Conservation (phyloP, 2,329 filamentous ascomycete genomes). For the Bertia moriformis region DNA sequence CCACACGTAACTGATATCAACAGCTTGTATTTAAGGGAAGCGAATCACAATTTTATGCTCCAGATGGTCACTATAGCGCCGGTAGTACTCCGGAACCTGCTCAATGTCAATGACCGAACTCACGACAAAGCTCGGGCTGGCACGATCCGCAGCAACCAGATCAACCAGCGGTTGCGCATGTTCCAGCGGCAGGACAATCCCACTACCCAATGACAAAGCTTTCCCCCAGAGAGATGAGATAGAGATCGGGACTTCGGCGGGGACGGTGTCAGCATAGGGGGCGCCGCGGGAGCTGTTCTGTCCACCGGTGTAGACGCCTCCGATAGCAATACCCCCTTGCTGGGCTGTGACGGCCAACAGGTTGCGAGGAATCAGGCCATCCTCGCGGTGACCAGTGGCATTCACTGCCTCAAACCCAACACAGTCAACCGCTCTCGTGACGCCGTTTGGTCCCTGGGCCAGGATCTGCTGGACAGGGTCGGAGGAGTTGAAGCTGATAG, state of each 20-base stretch:
- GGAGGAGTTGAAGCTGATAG: slow-evolving; percentile 9
- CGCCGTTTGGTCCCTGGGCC: slow-evolving; percentile 5
- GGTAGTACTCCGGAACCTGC: slow-evolving; percentile 2
- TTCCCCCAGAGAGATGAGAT: background rate
- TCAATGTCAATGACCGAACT: slow-evolving; percentile 3
- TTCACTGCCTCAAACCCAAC: slow-evolving; percentile 8
- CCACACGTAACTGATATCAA: no score
- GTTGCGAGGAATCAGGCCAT: background rate
- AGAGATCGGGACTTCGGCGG: background rate
- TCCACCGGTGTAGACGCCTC: background rate
- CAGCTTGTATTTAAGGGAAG: no score
- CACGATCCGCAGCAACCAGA: background rate
- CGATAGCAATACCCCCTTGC: background rate
- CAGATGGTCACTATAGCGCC: slow-evolving; percentile 1
- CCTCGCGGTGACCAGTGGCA: background rate
- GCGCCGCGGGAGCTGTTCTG: background rate
- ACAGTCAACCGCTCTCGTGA: slow-evolving; percentile 9
- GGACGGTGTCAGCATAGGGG: background rate
- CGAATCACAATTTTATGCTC: slow-evolving; percentile 2
- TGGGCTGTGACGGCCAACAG: background rate
- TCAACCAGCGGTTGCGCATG: background rate
- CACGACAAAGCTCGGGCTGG: background rate
- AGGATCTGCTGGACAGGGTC: slow-evolving; percentile 8
- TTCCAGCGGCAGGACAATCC: background rate
- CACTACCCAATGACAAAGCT: background rate